Percentiles rank a stretch among this genome's conserved stretches.
These are phyloP conservation scores for Senna tora DNA, from an alignment of 306 rosid species.

Conservation along the genomic window DNA sequence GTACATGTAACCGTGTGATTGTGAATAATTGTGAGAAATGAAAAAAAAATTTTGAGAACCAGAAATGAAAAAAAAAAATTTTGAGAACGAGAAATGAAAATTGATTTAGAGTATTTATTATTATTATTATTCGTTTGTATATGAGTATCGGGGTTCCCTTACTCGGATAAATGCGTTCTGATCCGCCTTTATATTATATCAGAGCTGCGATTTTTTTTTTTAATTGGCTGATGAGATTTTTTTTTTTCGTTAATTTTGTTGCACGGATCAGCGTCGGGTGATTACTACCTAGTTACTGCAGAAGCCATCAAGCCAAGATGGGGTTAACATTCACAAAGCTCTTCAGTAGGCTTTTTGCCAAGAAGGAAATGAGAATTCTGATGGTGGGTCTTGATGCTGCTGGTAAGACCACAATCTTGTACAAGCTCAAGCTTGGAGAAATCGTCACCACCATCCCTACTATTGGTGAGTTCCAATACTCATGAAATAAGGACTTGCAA, in stretches of 20 bases:
- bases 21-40: neutral
- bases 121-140: neutral
- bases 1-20: neutral
- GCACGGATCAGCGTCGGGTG: constrained; percentile 43
- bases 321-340: constrained; percentile 93
- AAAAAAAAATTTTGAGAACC: too few relatives aligned
- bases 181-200: neutral
- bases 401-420: constrained; percentile 94
- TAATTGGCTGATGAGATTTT: neutral
- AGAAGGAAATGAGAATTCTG: constrained; percentile 93
- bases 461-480: constrained; percentile 57
- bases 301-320: constrained; percentile 48
- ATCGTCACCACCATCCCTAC: constrained; percentile 97
- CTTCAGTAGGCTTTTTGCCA: constrained; percentile 89
- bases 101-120: neutral
- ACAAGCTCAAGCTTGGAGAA: constrained; percentile 96
- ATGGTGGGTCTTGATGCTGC: constrained; percentile 99
- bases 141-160: neutral
- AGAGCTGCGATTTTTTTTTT: neutral
- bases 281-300: constrained; percentile 30
- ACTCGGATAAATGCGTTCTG: neutral
- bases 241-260: neutral
- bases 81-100: too few relatives aligned
- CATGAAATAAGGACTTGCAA: neutral
- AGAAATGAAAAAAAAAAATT: too few relatives aligned